These are phyloP conservation scores for Xanthoceras sorbifolium DNA, from an alignment of 345 rosid species.

Conservation along the genomic window DNA sequence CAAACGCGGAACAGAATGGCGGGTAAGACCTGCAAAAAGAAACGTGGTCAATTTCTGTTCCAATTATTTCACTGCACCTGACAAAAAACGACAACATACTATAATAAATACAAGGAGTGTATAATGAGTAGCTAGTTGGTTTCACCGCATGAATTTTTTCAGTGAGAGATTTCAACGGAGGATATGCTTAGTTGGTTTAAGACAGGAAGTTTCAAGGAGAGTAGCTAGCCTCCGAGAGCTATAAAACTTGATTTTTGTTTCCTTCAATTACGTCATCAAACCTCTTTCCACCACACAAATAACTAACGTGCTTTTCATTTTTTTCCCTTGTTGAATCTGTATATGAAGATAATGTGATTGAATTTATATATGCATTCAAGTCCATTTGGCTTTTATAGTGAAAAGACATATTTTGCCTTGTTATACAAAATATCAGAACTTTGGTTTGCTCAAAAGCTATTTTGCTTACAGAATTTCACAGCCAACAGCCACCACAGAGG, in stretches of 20 bases:
- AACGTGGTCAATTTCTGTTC: neutral
- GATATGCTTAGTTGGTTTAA: neutral
- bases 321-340: too few relatives aligned
- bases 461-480: too few relatives aligned
- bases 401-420: neutral
- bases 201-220: neutral
- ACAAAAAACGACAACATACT: neutral
- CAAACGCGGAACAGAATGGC: too few relatives aligned
- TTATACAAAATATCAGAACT: neutral
- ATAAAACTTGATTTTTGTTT: slow-evolving; percentile 11
- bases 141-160: neutral
- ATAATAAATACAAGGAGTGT: too few relatives aligned
- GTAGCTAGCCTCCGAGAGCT: neutral
- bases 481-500: neutral
- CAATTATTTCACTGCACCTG: neutral
- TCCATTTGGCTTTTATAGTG: neutral
- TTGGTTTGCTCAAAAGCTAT: too few relatives aligned
- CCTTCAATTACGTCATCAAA: neutral
- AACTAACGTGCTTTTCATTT: too few relatives aligned
- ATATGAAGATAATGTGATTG: neutral
- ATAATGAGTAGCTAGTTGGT: too few relatives aligned
- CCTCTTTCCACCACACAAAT: slow-evolving; percentile 18
- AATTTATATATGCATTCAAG: neutral
- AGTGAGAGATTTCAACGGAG: neutral
- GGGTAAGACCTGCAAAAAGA: neutral